Base-by-base conservation (phyloP, 2,329 filamentous ascomycete genomes). In the Aspergillus sclerotialis region DNA sequence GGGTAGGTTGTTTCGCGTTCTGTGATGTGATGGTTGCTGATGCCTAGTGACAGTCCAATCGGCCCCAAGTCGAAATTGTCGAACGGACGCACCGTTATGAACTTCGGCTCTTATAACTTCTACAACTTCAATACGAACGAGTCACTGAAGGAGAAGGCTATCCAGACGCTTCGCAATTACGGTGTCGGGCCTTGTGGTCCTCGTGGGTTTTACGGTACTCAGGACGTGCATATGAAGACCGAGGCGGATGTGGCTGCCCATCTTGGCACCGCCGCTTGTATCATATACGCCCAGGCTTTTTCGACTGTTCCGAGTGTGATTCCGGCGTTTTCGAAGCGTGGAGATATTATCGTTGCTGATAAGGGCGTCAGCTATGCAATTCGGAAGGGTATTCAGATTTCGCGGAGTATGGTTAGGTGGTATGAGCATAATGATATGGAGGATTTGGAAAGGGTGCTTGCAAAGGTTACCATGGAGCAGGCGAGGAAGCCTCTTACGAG, bases 301-400 rank as follows among this genome's bases (percentile, higher is more conserved):
- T 94, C 86, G 16, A 95, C 92, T 26, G 93, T 96, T 40, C 89
- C 85, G n/a, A 90, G 84, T 57, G 89, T 96, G 14, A 95, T 98
- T 42, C 93, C 92, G 0, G 84, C 89, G 1, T 98, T 98, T 58
- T 94, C 85, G 59, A 98, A 98, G 70, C 78, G 92, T 52, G 92
- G 92, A 32, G 92, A 98, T 60, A 85, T 96, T 54, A 96, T 98
- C 50, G 86, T 98, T 35, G 92, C 88, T 27, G 92, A 98, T 65
- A 84, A 84, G 47, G 86, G 87, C 23, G 84, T 92, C 58, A 96
- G 94, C 60, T 96, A 85, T 67, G 80, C 90, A 8, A 90, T 95
- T 49, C 82, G 92, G 35, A 94, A 94, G 64, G 93, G 92, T 23
- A 75, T 98, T 6, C 88, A 98, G 66, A 87, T 94, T 39, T 92